Evolutionary conservation across 1,284 basidiomycete species (phyloP), one percentile per base, ranked within the genome.

Genomic region (Marasmius oreades): DNA sequence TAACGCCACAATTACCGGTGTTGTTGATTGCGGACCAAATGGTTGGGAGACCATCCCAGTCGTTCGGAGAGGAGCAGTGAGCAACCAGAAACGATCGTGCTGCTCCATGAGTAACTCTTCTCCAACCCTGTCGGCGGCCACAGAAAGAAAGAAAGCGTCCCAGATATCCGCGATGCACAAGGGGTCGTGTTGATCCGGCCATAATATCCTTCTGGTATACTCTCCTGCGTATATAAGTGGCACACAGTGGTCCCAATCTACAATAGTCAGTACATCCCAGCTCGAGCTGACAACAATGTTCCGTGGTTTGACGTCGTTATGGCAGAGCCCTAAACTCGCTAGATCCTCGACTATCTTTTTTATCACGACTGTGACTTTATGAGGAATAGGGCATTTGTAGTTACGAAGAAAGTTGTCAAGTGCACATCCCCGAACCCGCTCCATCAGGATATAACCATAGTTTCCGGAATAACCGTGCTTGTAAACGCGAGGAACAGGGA

Each of bases 391-490:
- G 5, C 33, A 24, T 22, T 39, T n/a, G 23, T 23, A 43, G 16
- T 50, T 33, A 6, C 20, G 33, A 31, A 56, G 50, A 12, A 34
- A 39, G 28, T 22, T 18, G 22, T 48, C 20, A n/a, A 52, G 43
- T 24, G 28, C 31, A 51, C 4, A 43, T 18, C 44, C 48, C 8
- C 20, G 43, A 3, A 52, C 36, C n/a, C 34, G n/a, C 51, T 56
- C 55, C 55, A 56, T 56, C 22, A 56, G 28, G n/a, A 56, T 56
- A 33, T 52, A 56, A 7, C 39, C 31, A 24, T 42, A 52, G 26
- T 56, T 56, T 20, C 55, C 55, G 5, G 55, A 56, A 33, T 47
- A 31, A 18, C 55, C 55, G 28, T 56, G 46, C 8, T 51, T 34
- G n/a, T 44, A 46, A 31, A 56, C 55, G 14, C 33, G 55, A 23